phyloP scores from a whole-genome alignment of 2,329 filamentous ascomycete species.

The Nothopassalora personata region DNA sequence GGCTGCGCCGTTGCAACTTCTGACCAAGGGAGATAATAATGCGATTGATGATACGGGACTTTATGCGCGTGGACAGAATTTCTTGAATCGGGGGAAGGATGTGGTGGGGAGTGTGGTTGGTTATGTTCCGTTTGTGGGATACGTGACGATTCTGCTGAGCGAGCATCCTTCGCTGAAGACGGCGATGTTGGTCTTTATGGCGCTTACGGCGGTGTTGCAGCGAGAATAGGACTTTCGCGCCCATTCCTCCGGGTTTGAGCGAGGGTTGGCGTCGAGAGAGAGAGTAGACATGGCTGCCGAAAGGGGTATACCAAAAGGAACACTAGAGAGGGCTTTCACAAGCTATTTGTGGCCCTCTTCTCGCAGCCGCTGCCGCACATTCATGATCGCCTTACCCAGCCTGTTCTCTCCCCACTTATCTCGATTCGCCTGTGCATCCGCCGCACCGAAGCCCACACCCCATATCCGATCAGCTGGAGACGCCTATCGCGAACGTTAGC shows the following conservation, averaged over 20 bases:
- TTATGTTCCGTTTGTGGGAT: constrained; percentile 92
- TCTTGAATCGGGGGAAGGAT: constrained; percentile 70
- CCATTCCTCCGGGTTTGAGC: neutral
- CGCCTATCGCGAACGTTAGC: constrained; percentile 25
- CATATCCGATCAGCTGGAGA: constrained; percentile 56
- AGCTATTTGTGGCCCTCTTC: constrained; percentile 31
- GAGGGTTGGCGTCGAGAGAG: constrained; percentile 5
- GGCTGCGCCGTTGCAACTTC: constrained; percentile 55
- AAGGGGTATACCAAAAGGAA: neutral
- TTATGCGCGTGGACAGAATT: constrained; percentile 81
- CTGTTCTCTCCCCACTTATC: constrained; percentile 57
- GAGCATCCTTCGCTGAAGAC: constrained; percentile 98
- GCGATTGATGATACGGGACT: constrained; percentile 84
- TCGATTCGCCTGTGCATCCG: constrained; percentile 40
- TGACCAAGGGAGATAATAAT: constrained; percentile 99
- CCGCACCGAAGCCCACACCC: constrained; percentile 58
- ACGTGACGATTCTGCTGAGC: constrained; percentile 91
- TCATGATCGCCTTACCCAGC: constrained; percentile 58
- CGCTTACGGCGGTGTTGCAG: constrained; percentile 84
- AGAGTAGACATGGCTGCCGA: neutral
- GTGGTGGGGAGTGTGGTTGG: constrained; percentile 89
- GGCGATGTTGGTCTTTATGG: constrained; percentile 91
- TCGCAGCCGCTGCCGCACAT: constrained; percentile 50
- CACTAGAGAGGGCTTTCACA: neutral
- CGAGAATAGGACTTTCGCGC: constrained; percentile 63